Conservation (phyloP, 306 rosid genomes). For the Cucurbita pepo region DNA sequence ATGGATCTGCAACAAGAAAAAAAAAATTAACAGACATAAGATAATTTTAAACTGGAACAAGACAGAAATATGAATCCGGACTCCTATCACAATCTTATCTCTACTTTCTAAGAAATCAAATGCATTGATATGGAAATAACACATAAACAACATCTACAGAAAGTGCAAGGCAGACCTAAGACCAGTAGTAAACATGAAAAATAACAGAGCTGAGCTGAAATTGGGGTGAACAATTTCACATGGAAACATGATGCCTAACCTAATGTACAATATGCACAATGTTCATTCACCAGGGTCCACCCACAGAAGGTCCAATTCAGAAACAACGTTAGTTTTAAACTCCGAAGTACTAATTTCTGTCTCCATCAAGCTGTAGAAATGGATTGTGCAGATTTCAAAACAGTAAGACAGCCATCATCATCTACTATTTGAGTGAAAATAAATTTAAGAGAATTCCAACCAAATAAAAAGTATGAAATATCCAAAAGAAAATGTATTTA, state of each 20-base stretch:
- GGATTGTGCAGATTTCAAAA: not conserved
- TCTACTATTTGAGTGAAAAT: not conserved
- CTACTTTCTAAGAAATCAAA: not conserved
- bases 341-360: not conserved
- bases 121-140: not conserved
- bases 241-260: not conserved
- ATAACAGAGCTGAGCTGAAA: not conserved
- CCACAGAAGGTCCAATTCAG: not conserved
- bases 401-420: not conserved
- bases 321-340: not conserved
- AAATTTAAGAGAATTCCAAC: not conserved
- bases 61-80: not conserved
- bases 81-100: not conserved
- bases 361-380: not conserved
- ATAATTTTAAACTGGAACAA: not conserved
- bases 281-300: not conserved
- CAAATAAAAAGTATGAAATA: not conserved
- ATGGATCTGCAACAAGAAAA: constrained; percentile 54
- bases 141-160: not conserved
- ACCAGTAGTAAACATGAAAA: not conserved
- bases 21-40: not conserved
- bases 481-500: not conserved
- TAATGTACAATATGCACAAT: not conserved
- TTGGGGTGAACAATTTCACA: not conserved
- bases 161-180: not conserved